Evolutionary conservation across 768 basidiomycete genomes (phyloP), one percentile per base, ranked within the genome.

Genomic region (Lactarius deliciosus): DNA sequence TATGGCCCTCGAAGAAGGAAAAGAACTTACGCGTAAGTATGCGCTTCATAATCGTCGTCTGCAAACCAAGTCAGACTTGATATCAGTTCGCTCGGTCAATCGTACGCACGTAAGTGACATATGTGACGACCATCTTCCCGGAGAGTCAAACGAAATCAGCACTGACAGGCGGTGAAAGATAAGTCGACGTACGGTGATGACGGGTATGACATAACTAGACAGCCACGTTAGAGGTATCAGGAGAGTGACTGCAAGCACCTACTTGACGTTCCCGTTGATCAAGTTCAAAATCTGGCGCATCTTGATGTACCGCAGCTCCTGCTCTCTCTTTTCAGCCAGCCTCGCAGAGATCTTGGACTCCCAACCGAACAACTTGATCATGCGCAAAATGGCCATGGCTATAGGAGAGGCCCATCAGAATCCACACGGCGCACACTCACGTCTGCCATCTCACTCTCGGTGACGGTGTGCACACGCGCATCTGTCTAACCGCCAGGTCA

Each of bases 311-410:
- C 64, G 62, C 45, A 83, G 72, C 71, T 83, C 81, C 11, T 73
- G 72, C 41, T 79, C 79, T 60, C 81, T 75, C 69, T 79, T 79
- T 55, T 72, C 71, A 0, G 60, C 70, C 32, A 72, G n/a, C 54
- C 60, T 60, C n/a, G 36, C 78, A 20, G 79, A 62, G 53, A 81
- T 80, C 68, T 81, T 81, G 11, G 78, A 75, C 71, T 87, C 82
- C 82, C 89, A 83, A 13, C 81, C 89, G 70, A 91, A 90, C 53
- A 90, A 76, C 75, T 85, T 84, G 74, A 83, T 74, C 78, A 83
- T 82, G 22, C 82, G 78, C 6, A 83, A 66, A 64, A 79, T 74
- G 36, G 70, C 71, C 64, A 80, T 71, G 10, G 73, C 79, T 79
- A 58, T 5, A 34, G n/a, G 20, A 8, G 28, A 34, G 28, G 9